Percentiles rank a stretch among this genome's conserved stretches.
phyloP scores from a whole-genome alignment of 331 rosid genomes.

The Stylosanthes scabra region DNA sequence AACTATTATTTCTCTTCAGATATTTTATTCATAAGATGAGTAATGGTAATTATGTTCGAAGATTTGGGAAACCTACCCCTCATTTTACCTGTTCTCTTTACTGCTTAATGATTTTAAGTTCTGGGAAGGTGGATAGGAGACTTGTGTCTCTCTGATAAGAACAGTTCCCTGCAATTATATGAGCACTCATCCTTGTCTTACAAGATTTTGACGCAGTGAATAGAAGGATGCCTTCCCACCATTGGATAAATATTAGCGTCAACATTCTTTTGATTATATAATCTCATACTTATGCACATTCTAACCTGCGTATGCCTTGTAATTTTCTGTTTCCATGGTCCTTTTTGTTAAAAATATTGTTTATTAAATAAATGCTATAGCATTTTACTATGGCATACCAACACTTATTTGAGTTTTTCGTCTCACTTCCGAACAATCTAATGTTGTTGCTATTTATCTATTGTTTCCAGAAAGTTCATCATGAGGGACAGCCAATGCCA shows the following conservation, averaged over 20 bases:
- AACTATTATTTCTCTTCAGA: neutral
- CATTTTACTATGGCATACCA: neutral
- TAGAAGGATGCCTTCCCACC: conserved; percentile 24
- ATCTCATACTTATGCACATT: conserved; percentile 11
- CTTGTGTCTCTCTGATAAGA: conserved; percentile 32
- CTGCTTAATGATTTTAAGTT: conserved; percentile 9
- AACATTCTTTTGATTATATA: conserved; percentile 3
- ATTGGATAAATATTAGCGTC: conserved; percentile 20
- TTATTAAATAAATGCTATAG: conserved; percentile 6
- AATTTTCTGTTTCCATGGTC: conserved; percentile 10
- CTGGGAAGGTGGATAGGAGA: neutral
- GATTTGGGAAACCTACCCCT: conserved; percentile 20
- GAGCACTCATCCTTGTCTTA: conserved; percentile 22
- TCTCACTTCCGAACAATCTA: conserved; percentile 33
- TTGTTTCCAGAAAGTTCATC: conserved; percentile 86
- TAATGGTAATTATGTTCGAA: conserved; percentile 19
- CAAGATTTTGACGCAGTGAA: conserved; percentile 11
- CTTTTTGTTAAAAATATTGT: conserved; percentile 23
- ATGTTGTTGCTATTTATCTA: conserved; percentile 27
- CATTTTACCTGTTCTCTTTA: conserved; percentile 22
- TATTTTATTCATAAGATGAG: conserved; percentile 24
- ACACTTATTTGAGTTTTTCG: conserved; percentile 16
- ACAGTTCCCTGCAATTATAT: conserved; percentile 4
- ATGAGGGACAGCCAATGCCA: conserved; percentile 86
- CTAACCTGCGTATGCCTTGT: neutral